These are phyloP conservation scores for Pseudotsuga menziesii DNA, from an alignment of 75 land plant species.

Conservation along the genomic window DNA sequence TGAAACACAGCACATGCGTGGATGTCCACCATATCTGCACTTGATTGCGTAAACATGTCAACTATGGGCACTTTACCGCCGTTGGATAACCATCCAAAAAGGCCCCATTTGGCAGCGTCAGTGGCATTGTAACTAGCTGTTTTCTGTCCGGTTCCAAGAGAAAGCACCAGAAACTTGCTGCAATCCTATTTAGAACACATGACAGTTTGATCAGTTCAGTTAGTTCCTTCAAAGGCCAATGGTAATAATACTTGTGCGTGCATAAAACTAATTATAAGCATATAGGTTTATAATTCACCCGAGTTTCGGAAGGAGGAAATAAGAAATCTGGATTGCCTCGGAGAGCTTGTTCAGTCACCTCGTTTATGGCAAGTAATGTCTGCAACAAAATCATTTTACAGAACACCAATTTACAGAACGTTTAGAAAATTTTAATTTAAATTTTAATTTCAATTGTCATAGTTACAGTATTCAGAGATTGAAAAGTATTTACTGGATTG, in stretches of 20 bases:
- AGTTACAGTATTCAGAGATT: too few species aligned
- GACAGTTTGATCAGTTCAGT: neutral
- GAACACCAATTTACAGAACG: neutral
- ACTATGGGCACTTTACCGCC: constrained; percentile 32
- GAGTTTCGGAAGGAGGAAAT: neutral
- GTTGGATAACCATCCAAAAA: constrained; percentile 32
- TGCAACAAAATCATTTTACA: neutral
- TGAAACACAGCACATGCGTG: constrained; percentile 33
- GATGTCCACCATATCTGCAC: constrained; percentile 53
- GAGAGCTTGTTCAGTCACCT: constrained; percentile 9
- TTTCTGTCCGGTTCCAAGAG: constrained; percentile 52
- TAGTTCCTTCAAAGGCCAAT: neutral
- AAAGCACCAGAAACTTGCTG: constrained; percentile 46
- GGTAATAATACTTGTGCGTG: neutral
- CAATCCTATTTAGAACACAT: neutral
- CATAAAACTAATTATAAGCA: too few species aligned
- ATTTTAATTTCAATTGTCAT: too few species aligned
- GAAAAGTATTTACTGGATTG: constrained; percentile 17
- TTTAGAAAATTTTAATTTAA: neutral
- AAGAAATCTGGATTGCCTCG: constrained; percentile 16
- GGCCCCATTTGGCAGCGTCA: constrained; percentile 45
- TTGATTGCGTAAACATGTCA: constrained; percentile 33
- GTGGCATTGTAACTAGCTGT: constrained; percentile 31
- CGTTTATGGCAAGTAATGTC: constrained; percentile 15
- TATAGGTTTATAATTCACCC: constrained; percentile 8